These are phyloP conservation scores for Seiridium cupressi DNA, from an alignment of 2,329 filamentous ascomycete species.

Conservation along the genomic window DNA sequence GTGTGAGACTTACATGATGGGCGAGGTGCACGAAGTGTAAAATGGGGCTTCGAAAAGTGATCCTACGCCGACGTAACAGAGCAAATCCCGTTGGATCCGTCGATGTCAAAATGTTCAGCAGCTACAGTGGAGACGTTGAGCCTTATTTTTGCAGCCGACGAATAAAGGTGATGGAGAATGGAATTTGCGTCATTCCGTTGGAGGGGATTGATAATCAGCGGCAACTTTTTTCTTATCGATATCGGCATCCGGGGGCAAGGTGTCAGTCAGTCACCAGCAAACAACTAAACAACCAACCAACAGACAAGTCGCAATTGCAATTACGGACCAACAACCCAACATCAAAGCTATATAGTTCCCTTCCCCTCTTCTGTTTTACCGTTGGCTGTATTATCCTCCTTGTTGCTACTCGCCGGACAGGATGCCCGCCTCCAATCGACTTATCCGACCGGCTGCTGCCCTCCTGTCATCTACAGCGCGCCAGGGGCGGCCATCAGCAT, in stretches of 20 bases:
- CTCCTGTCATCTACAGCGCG: slow-evolving; percentile 22
- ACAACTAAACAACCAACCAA: background rate
- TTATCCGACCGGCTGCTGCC: slow-evolving; percentile 23
- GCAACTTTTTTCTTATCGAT: slow-evolving; percentile 9
- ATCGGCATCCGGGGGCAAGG: slow-evolving; percentile 2
- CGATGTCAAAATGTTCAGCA: background rate
- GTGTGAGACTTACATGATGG: background rate
- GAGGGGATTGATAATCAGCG: background rate
- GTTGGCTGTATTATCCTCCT: too few relatives aligned
- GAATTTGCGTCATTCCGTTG: slow-evolving; percentile 6
- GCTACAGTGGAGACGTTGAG: background rate
- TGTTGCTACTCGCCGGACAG: background rate
- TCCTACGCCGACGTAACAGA: background rate
- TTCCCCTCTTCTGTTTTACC: too few relatives aligned
- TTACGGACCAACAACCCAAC: background rate
- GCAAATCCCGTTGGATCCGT: background rate
- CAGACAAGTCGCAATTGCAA: background rate
- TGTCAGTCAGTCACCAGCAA: background rate
- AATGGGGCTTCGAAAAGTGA: background rate
- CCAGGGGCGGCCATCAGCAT: slow-evolving; percentile 12
- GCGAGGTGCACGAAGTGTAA: background rate
- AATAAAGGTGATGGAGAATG: background rate
- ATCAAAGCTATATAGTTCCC: background rate
- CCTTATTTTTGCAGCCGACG: background rate
- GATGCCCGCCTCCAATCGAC: slow-evolving; percentile 17